phyloP scores from a whole-genome alignment of 139 green algal genomes.

The Volvox reticuliferus region DNA sequence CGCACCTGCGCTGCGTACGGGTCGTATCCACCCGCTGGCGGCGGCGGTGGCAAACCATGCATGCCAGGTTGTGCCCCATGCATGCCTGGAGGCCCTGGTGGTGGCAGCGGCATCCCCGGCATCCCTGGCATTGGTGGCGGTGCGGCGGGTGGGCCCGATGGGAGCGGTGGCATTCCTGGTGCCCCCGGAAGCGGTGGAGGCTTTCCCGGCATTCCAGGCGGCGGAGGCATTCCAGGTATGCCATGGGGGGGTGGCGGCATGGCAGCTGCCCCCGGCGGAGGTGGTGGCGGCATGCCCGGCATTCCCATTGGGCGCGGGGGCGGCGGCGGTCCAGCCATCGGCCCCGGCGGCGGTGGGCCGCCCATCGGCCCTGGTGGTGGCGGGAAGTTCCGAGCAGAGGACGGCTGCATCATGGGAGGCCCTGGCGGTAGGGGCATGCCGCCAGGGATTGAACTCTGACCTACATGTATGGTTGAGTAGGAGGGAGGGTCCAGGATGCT shows the following conservation, averaged over 20 bases:
- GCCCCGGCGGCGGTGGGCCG: slow-evolving; percentile 2
- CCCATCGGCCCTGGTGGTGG: not conserved
- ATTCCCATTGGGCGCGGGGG: not conserved
- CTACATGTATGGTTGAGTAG: not conserved
- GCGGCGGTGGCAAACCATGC: slow-evolving; percentile 33
- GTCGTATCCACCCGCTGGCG: slow-evolving; percentile 45
- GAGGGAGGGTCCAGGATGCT: no score
- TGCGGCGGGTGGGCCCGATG: no score
- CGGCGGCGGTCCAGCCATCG: not conserved
- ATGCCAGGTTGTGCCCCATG: not conserved
- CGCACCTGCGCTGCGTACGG: slow-evolving; percentile 46
- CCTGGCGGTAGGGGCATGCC: not conserved
- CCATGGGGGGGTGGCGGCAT: not conserved
- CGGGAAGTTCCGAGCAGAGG: not conserved
- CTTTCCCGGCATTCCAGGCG: not conserved
- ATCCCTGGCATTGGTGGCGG: not conserved
- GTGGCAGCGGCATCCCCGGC: slow-evolving; percentile 37
- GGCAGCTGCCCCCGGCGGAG: not conserved
- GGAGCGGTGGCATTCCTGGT: slow-evolving; percentile 5
- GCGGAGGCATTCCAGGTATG: slow-evolving; percentile 8
- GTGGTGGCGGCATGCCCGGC: slow-evolving; percentile 15
- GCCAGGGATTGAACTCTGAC: not conserved
- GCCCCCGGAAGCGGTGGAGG: not conserved
- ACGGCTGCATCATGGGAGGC: not conserved
- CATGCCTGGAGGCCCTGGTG: not conserved